phyloP scores from a whole-genome alignment of 2,329 filamentous ascomycete species.

The Aspergillus neotritici region DNA sequence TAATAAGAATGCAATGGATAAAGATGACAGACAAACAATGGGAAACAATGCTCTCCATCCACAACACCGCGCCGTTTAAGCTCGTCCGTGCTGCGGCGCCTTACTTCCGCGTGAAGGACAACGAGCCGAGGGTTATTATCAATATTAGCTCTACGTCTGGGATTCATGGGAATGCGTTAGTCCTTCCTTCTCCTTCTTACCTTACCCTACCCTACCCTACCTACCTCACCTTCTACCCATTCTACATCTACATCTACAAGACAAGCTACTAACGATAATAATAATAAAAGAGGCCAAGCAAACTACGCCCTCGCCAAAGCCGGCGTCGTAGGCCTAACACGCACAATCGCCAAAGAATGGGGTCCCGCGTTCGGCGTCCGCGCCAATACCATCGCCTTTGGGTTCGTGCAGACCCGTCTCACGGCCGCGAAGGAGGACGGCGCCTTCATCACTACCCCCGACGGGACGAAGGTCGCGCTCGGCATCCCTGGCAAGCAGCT shows the following conservation, averaged over 20 bases:
- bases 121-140: slow-evolving; percentile 70
- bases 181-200: slow-evolving; percentile 3
- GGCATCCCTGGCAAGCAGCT: slow-evolving; percentile 64
- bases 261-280: not conserved
- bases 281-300: slow-evolving; percentile 60
- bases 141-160: slow-evolving; percentile 80
- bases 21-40: slow-evolving; percentile 83
- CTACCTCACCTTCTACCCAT: not conserved
- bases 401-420: slow-evolving; percentile 71
- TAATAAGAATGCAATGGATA: slow-evolving; percentile 3
- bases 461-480: slow-evolving; percentile 67
- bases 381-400: slow-evolving; percentile 79
- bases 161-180: slow-evolving; percentile 69
- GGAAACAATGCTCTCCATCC: slow-evolving; percentile 78
- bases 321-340: slow-evolving; percentile 74
- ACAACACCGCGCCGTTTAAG: slow-evolving; percentile 80
- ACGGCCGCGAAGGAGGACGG: slow-evolving; percentile 82
- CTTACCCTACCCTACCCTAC: not conserved
- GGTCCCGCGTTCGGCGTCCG: slow-evolving; percentile 76
- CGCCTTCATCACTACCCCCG: slow-evolving; percentile 69
- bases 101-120: slow-evolving; percentile 82
- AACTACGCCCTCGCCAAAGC: slow-evolving; percentile 86
- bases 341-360: slow-evolving; percentile 91
- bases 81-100: slow-evolving; percentile 73
- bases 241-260: not conserved